These are phyloP conservation scores for Colletotrichum sojae DNA, from an alignment of 2,329 filamentous ascomycete genomes.

Conservation along the genomic window DNA sequence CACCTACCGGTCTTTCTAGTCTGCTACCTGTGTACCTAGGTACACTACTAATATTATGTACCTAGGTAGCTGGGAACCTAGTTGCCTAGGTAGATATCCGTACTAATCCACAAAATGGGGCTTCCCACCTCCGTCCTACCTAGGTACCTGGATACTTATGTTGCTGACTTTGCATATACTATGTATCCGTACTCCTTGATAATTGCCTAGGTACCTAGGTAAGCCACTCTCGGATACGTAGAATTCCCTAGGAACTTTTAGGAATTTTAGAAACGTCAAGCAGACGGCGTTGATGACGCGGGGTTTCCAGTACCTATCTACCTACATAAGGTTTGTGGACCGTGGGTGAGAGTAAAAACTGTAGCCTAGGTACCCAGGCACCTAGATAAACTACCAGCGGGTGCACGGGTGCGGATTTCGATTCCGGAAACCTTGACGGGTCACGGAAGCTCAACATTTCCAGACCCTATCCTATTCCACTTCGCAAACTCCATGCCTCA, in stretches of 20 bases:
- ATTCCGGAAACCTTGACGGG: slow-evolving; percentile 37
- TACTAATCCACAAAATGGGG: not conserved
- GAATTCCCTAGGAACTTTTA: no score
- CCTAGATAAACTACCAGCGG: no score
- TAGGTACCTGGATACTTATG: no score
- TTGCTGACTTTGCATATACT: no score
- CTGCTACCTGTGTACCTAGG: not conserved
- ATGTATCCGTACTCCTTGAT: no score
- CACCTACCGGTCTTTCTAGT: not conserved
- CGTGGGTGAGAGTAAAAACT: no score
- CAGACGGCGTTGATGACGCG: not conserved
- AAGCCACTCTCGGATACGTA: no score
- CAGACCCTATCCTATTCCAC: not conserved
- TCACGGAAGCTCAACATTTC: no score
- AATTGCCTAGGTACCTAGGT: no score
- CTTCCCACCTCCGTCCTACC: no score
- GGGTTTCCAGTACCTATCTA: slow-evolving; percentile 3
- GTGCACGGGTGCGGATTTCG: slow-evolving; percentile 1
- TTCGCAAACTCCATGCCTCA: not conserved
- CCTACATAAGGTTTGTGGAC: not conserved
- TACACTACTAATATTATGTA: not conserved
- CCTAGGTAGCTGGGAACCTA: not conserved
- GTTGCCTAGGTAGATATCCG: not conserved
- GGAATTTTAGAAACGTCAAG: slow-evolving; percentile 6
- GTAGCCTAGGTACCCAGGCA: no score